Conservation (phyloP, 148 eudicot species). For the Limonium bicolor region DNA sequence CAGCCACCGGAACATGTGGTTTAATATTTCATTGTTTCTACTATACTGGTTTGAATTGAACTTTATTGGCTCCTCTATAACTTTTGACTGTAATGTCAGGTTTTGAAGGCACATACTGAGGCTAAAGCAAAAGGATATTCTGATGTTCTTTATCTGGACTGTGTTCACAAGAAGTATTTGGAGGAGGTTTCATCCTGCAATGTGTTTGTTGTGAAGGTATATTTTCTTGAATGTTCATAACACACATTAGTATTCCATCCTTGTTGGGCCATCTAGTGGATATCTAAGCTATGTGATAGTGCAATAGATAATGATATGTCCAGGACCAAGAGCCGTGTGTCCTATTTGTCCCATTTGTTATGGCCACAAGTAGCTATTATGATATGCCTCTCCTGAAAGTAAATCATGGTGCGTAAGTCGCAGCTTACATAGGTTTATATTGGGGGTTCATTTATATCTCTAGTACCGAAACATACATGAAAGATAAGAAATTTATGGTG, state of each 20-base stretch:
- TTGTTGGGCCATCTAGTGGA: not conserved
- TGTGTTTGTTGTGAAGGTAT: slow-evolving; percentile 87
- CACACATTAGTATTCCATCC: not conserved
- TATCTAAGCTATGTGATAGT: too few relatives aligned
- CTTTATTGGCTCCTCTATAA: not conserved
- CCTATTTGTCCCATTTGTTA: too few relatives aligned
- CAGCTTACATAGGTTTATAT: too few relatives aligned
- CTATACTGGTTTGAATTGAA: not conserved
- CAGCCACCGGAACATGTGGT: not conserved
- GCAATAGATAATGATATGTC: too few relatives aligned
- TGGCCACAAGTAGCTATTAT: too few relatives aligned
- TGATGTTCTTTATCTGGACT: slow-evolving; percentile 87
- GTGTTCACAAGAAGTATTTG: slow-evolving; percentile 70
- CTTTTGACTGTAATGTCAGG: slow-evolving; percentile 22
- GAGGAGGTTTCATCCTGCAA: slow-evolving; percentile 97
- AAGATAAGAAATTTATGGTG: too few relatives aligned
- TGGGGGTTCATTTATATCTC: too few relatives aligned
- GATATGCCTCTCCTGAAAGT: too few relatives aligned
- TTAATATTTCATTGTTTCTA: too few relatives aligned
- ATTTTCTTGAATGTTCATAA: slow-evolving; percentile 1
- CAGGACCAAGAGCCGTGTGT: too few relatives aligned
- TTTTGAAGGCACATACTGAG: slow-evolving; percentile 69
- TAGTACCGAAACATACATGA: too few relatives aligned
- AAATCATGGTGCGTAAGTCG: too few relatives aligned
- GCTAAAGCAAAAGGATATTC: slow-evolving; percentile 93